These are phyloP conservation scores for Aspergillus alliaceus DNA, from an alignment of 2,329 filamentous ascomycete species.

Conservation along the genomic window DNA sequence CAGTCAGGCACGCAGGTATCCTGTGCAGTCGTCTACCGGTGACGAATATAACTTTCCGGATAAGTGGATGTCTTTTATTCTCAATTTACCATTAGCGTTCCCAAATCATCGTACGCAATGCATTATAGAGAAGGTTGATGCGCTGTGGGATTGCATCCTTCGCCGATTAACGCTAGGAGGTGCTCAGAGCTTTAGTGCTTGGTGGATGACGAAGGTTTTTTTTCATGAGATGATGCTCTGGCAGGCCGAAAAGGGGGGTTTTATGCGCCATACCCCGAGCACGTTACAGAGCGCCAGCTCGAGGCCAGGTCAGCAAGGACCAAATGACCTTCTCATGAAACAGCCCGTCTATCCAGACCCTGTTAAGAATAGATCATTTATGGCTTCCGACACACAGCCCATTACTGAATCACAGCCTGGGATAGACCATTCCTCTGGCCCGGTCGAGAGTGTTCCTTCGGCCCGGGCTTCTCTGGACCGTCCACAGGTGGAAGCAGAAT, in stretches of 20 bases:
- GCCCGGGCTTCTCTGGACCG: constrained; percentile 15
- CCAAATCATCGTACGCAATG: constrained; percentile 44
- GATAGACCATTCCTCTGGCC: constrained; percentile 17
- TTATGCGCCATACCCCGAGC: constrained; percentile 60
- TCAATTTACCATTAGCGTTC: constrained; percentile 41
- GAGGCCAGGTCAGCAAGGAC: constrained; percentile 20
- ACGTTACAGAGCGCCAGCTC: constrained; percentile 30
- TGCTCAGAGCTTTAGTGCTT: constrained; percentile 49
- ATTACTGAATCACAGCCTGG: constrained; percentile 19
- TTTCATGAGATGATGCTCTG: constrained; percentile 93
- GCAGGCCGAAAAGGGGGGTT: constrained; percentile 85
- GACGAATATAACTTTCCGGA: constrained; percentile 51
- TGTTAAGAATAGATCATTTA: constrained; percentile 16
- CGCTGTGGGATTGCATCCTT: constrained; percentile 45
- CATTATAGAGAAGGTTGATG: constrained; percentile 46
- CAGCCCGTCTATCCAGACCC: constrained; percentile 15
- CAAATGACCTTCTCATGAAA: constrained; percentile 24
- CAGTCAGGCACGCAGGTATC: constrained; percentile 31
- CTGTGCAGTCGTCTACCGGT: constrained; percentile 36
- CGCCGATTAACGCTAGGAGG: constrained; percentile 46
- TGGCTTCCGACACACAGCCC: constrained; percentile 16
- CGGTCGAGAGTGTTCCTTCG: constrained; percentile 17
- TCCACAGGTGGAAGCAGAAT: constrained; percentile 17
- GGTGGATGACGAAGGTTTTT: constrained; percentile 84
- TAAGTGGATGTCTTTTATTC: constrained; percentile 47